Percentiles rank a stretch among this genome's conserved stretches.
phyloP scores from a whole-genome alignment of 306 rosid genomes.

The Abrus precatorius region DNA sequence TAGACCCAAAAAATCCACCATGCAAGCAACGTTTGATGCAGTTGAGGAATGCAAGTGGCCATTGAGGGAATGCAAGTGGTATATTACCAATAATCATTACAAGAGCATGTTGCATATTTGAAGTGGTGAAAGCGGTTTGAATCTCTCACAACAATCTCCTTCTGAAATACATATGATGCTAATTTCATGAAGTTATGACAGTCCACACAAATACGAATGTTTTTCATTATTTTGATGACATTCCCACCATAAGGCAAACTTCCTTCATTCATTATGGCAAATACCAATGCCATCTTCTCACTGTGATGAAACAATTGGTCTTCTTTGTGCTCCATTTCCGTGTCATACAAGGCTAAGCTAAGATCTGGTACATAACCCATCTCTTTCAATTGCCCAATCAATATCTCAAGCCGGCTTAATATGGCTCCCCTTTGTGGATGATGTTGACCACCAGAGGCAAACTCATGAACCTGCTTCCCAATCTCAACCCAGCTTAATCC shows the following conservation, averaged over 20 bases:
- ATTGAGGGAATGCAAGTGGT: constrained; percentile 16
- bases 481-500: constrained; percentile 90
- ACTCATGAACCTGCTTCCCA: constrained; percentile 80
- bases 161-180: constrained; percentile 66
- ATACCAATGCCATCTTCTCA: constrained; percentile 88
- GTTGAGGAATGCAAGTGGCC: not conserved
- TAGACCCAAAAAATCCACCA: constrained; percentile 50
- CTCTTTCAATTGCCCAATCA: constrained; percentile 73
- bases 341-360: constrained; percentile 69
- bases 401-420: constrained; percentile 61
- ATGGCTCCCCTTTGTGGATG: constrained; percentile 67
- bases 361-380: constrained; percentile 87
- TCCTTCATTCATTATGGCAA: constrained; percentile 71
- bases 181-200: constrained; percentile 93
- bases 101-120: constrained; percentile 75
- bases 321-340: constrained; percentile 85
- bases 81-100: constrained; percentile 81
- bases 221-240: constrained; percentile 80
- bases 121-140: constrained; percentile 91
- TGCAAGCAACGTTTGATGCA: not conserved
- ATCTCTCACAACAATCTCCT: constrained; percentile 87
- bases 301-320: constrained; percentile 83
- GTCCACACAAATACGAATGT: constrained; percentile 89
- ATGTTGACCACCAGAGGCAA: constrained; percentile 75
- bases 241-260: constrained; percentile 49